phyloP scores from a whole-genome alignment of 352 stramenopile genomes.

The Pythium sukuiense region DNA sequence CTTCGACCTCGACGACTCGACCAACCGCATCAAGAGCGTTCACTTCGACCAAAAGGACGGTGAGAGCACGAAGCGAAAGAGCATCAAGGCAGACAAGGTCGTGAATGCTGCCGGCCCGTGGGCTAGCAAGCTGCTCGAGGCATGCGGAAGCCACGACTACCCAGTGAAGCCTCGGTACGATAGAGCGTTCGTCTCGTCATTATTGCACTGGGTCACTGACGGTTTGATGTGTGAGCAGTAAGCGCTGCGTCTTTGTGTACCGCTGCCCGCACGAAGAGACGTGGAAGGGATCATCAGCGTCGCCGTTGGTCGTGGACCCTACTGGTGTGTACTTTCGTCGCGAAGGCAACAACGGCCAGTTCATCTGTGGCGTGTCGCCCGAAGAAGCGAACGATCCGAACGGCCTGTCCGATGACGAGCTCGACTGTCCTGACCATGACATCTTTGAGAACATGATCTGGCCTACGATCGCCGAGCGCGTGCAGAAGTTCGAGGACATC shows the following conservation, averaged over 20 bases:
- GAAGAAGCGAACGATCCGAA: constrained; percentile 59
- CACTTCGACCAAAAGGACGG: constrained; percentile 42
- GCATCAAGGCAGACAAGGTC: constrained; percentile 52
- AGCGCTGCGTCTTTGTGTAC: constrained; percentile 79
- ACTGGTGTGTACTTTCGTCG: constrained; percentile 82
- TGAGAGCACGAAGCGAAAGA: constrained; percentile 27
- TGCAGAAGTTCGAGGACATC: constrained; percentile 77
- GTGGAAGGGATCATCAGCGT: constrained; percentile 65
- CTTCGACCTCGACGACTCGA: constrained; percentile 49
- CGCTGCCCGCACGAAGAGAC: constrained; percentile 72
- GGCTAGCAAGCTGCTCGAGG: constrained; percentile 65
- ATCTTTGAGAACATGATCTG: constrained; percentile 81
- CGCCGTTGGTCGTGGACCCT: constrained; percentile 71
- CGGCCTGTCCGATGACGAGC: constrained; percentile 59
- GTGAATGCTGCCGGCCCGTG: constrained; percentile 79
- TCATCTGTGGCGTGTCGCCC: constrained; percentile 72
- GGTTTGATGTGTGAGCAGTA: constrained; percentile 28
- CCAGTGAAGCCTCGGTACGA: constrained; percentile 60
- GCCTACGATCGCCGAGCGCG: constrained; percentile 74
- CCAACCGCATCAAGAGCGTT: constrained; percentile 64
- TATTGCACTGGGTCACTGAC: not conserved
- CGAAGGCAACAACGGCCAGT: constrained; percentile 67
- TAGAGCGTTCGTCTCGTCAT: not conserved
- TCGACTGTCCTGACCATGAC: constrained; percentile 64
- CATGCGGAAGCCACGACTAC: constrained; percentile 71